Evolutionary conservation across 1,284 basidiomycete genomes (phyloP).

Genomic region (Phellinidium pouzarii): DNA sequence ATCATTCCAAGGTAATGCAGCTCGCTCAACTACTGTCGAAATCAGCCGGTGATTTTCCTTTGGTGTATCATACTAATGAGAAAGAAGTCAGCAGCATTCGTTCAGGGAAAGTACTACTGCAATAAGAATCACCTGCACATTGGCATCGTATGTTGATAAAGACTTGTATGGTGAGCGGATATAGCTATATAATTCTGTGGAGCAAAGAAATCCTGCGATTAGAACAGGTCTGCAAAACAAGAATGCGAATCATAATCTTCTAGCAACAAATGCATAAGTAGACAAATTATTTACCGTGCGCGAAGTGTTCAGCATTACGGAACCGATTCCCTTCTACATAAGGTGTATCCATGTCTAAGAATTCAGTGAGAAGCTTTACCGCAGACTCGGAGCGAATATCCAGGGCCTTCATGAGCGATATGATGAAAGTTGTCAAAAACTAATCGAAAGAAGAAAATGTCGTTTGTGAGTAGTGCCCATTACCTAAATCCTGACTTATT

Average conservation of each 20-base stretch:
- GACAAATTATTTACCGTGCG: conserved; percentile 57
- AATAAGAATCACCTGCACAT: conserved; percentile 58
- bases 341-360: conserved; percentile 67
- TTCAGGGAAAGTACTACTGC: not conserved
- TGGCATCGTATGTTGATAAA: conserved; percentile 70
- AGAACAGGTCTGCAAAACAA: conserved; percentile 10
- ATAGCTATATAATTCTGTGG: conserved; percentile 76
- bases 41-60: not conserved
- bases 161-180: conserved; percentile 80
- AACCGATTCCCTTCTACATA: conserved; percentile 49
- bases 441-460: not conserved
- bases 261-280: conserved; percentile 12
- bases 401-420: conserved; percentile 80
- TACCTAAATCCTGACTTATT: not conserved
- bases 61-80: conserved; percentile 17
- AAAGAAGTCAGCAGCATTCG: not conserved
- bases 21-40: not conserved
- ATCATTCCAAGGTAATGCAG: not conserved
- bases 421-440: conserved; percentile 56
- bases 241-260: conserved; percentile 16
- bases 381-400: conserved; percentile 85
- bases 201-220: conserved; percentile 12
- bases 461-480: not conserved
- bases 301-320: conserved; percentile 80
- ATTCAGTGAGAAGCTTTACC: conserved; percentile 74